Evolutionary conservation across 169 alveolate species (phyloP), one percentile per base, ranked within the genome.

Genomic region (Cryptosporidium andersoni): DNA sequence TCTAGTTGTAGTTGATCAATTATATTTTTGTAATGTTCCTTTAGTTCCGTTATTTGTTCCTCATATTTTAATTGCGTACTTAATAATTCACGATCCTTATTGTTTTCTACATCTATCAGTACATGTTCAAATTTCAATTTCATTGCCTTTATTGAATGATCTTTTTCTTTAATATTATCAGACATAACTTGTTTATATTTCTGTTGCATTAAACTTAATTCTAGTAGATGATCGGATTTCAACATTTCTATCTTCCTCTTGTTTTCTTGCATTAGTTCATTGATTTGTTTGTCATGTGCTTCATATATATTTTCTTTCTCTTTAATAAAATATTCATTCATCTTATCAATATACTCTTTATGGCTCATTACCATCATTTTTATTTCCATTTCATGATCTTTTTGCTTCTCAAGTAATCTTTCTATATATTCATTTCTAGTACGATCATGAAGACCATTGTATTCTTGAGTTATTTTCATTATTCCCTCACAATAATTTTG

Each of bases 401-500:
- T 74, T 60, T 74, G 85, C 37, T 60, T 74, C 36, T 74, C 85
- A 6, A 74, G n/a, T 42, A 74, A 36, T 55, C 85, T 55, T 43
- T 74, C 85, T 16, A 74, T 56, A 43, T 74, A 74, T 47, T 74
- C 85, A 74, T 74, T 74, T 56, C 85, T 74, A 12, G 85, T 74
- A 48, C 85, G 85, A 43, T 74, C 85, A 60, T 74, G 60, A 2
- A 74, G 60, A 0, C 85, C 85, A 58, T 34, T 74, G 60, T 74
- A 74, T 58, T 74, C 85, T 14, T 74, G 85, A 6, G 85, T 74
- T 58, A 74, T 74, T 74, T 74, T 74, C 85, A 74, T 47, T 14
- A 74, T 74, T 47, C 85, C 85, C 25, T 74, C 85, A 34, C 85
- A 40, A 37, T 74, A 74, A 40, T 74, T 74, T 55, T 74, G 85